Evolutionary conservation across 1,284 basidiomycete species (phyloP).

Genomic region (Apiotrichum domesticum): DNA sequence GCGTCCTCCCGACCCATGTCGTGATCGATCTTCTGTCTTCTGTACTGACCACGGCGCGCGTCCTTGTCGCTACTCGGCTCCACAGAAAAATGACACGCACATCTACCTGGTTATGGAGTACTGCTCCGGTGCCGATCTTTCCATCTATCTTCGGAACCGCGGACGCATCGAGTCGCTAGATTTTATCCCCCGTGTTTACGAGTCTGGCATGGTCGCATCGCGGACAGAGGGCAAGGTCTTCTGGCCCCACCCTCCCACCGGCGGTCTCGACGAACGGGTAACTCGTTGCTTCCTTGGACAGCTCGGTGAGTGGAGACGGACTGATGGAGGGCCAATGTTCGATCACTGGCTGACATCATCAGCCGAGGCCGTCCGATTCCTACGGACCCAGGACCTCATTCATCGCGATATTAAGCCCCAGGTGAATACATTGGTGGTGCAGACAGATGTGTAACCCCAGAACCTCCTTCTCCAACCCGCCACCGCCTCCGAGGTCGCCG

Average conservation of each 20-base stretch:
- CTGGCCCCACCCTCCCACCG: conserved; percentile 83
- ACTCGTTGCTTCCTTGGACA: conserved; percentile 91
- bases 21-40: background rate
- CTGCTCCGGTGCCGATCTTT: conserved; percentile 91
- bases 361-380: conserved; percentile 89
- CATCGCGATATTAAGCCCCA: conserved; percentile 98
- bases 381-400: conserved; percentile 81
- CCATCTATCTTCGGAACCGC: conserved; percentile 91
- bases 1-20: background rate
- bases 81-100: conserved; percentile 78
- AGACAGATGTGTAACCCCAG: conserved; percentile 43
- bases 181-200: conserved; percentile 58
- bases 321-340: background rate
- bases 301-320: conserved; percentile 57
- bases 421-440: conserved; percentile 46
- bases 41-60: background rate
- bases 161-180: conserved; percentile 78
- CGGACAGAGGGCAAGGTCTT: conserved; percentile 54
- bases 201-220: conserved; percentile 50
- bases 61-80: conserved; percentile 1
- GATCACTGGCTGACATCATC: conserved; percentile 15
- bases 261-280: conserved; percentile 84
- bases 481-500: conserved; percentile 65
- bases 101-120: conserved; percentile 99
- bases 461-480: conserved; percentile 86